Evolutionary conservation across 805 yeast species (phyloP).

Genomic region (Scheffersomyces spartinae): DNA sequence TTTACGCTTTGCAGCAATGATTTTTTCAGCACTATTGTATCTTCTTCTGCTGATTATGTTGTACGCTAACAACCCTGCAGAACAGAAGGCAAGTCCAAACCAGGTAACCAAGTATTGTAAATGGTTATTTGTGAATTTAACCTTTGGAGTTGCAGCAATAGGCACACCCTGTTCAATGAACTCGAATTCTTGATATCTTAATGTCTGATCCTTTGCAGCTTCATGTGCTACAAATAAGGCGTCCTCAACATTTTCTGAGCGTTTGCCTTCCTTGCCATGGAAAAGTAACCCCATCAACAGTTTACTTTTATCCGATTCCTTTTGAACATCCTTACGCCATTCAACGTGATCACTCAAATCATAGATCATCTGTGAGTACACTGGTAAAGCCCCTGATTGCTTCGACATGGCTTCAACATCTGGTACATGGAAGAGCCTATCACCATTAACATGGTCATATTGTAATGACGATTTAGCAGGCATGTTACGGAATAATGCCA

Average conservation of each 20-base stretch:
- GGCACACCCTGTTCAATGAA: constrained; percentile 81
- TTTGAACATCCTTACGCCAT: constrained; percentile 5
- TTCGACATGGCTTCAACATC: constrained; percentile 76
- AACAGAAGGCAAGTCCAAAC: constrained; percentile 77
- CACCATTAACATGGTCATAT: constrained; percentile 55
- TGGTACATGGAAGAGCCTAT: constrained; percentile 64
- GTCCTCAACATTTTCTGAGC: constrained; percentile 5
- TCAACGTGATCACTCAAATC: constrained; percentile 58
- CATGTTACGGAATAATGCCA: constrained; percentile 63
- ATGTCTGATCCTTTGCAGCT: constrained; percentile 16
- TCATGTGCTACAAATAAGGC: constrained; percentile 10
- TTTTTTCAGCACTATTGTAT: constrained; percentile 24
- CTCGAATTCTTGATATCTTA: constrained; percentile 35
- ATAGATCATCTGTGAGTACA: constrained; percentile 65
- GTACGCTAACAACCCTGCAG: constrained; percentile 50
- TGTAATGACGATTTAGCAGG: constrained; percentile 52
- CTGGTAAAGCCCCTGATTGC: constrained; percentile 53
- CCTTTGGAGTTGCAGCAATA: constrained; percentile 68
- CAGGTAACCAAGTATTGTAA: constrained; percentile 88
- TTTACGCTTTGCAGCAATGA: constrained; percentile 26
- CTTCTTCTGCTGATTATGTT: constrained; percentile 17
- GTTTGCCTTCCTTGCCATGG: constrained; percentile 3
- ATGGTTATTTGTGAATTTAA: constrained; percentile 80
- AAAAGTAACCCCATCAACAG: constrained; percentile 6
- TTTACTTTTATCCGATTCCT: too few species aligned